Percentiles rank a stretch among this genome's conserved stretches.
phyloP scores from a whole-genome alignment of 2,329 filamentous ascomycete genomes.

The Aureobasidium lini region DNA sequence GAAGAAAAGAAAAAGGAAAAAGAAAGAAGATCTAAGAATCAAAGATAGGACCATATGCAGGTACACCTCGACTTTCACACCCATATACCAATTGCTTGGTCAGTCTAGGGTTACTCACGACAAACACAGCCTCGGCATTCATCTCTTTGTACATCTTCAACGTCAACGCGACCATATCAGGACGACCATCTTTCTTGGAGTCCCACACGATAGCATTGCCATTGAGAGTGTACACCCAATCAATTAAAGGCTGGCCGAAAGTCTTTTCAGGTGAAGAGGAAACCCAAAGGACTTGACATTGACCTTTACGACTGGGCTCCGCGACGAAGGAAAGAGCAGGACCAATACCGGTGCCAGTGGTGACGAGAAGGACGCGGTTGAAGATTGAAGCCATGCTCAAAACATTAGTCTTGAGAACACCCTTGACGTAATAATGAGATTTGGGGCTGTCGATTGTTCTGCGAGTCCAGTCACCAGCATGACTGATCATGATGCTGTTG shows the following conservation, averaged over 20 bases:
- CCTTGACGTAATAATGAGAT: slow-evolving; percentile 57
- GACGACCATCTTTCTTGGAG: slow-evolving; percentile 51
- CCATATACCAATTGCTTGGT: slow-evolving; percentile 63
- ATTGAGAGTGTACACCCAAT: slow-evolving; percentile 33
- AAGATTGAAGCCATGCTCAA: slow-evolving; percentile 61
- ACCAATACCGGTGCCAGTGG: slow-evolving; percentile 66
- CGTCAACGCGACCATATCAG: slow-evolving; percentile 52
- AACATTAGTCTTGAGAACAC: slow-evolving; percentile 59
- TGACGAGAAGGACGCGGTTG: slow-evolving; percentile 56
- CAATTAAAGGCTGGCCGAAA: slow-evolving; percentile 37
- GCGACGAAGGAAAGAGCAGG: slow-evolving; percentile 57
- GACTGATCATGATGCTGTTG: slow-evolving; percentile 63
- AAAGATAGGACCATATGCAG: slow-evolving; percentile 67
- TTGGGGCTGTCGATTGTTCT: slow-evolving; percentile 55
- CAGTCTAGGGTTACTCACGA: slow-evolving; percentile 62
- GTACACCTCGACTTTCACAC: slow-evolving; percentile 57
- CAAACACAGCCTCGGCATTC: slow-evolving; percentile 59
- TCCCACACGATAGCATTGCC: slow-evolving; percentile 51
- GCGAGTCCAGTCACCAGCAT: slow-evolving; percentile 67
- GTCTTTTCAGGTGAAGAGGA: slow-evolving; percentile 39
- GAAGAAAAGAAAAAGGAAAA: not conserved
- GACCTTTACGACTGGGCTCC: slow-evolving; percentile 36
- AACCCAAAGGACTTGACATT: slow-evolving; percentile 63
- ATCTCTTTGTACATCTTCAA: slow-evolving; percentile 43
- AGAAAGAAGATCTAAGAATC: slow-evolving; percentile 44